Percentiles rank a stretch among this genome's conserved stretches.
Evolutionary conservation across 169 alveolate genomes (phyloP).

Genomic region (Plasmodium knowlesi): DNA sequence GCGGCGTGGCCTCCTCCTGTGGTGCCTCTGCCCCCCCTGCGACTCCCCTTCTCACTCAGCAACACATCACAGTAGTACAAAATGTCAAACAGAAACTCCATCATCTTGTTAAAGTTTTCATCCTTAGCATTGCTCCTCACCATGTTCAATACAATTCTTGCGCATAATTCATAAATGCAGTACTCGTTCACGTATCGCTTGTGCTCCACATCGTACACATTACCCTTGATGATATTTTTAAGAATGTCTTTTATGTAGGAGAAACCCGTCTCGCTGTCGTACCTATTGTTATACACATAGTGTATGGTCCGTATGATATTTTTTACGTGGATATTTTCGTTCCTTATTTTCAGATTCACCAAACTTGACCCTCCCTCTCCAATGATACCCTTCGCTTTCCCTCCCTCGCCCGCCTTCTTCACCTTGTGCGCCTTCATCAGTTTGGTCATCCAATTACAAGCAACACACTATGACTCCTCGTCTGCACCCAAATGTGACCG

Average conservation of each 20-base stretch:
- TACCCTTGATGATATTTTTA: conserved; percentile 53
- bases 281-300: conserved; percentile 59
- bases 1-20: not conserved
- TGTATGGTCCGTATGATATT: conserved; percentile 67
- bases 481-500: not conserved
- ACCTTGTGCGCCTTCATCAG: conserved; percentile 30
- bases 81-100: conserved; percentile 70
- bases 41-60: conserved; percentile 16
- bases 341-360: conserved; percentile 26
- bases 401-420: conserved; percentile 21
- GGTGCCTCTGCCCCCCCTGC: not conserved
- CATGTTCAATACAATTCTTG: conserved; percentile 35
- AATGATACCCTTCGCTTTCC: not conserved
- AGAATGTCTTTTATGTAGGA: conserved; percentile 63
- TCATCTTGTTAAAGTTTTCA: conserved; percentile 59
- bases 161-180: conserved; percentile 61
- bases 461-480: not conserved
- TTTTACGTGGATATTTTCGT: conserved; percentile 69
- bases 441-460: not conserved
- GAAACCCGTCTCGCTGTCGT: conserved; percentile 70
- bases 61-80: conserved; percentile 64
- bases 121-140: conserved; percentile 43
- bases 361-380: conserved; percentile 7
- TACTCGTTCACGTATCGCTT: conserved; percentile 40
- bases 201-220: conserved; percentile 51